Conservation (phyloP, 73 alveolate species). For the Paramecium caudatum region DNA sequence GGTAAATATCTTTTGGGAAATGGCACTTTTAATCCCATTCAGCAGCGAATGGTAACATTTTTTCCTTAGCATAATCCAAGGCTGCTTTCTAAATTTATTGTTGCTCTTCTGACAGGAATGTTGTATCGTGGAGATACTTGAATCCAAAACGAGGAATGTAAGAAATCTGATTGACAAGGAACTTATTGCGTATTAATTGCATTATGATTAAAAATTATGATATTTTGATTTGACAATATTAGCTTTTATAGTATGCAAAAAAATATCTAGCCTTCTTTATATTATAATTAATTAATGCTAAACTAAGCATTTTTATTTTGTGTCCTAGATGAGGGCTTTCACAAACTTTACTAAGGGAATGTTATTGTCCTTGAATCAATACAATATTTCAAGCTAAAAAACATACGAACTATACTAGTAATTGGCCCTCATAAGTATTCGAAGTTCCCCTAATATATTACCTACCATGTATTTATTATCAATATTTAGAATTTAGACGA, state of each 20-base stretch:
- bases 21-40: slow-evolving; percentile 91
- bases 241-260: too few species aligned
- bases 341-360: slow-evolving; percentile 39
- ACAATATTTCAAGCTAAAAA: slow-evolving; percentile 5
- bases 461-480: slow-evolving; percentile 22
- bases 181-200: slow-evolving; percentile 38
- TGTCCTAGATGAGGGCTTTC: slow-evolving; percentile 36
- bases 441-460: neutral
- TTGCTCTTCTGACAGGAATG: slow-evolving; percentile 80
- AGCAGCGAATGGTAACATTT: slow-evolving; percentile 84
- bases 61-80: slow-evolving; percentile 80
- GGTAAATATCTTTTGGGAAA: slow-evolving; percentile 84
- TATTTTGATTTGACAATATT: too few species aligned
- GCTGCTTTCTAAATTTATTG: slow-evolving; percentile 83
- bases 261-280: neutral
- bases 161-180: too few species aligned
- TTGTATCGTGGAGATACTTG: slow-evolving; percentile 60
- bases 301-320: slow-evolving; percentile 27
- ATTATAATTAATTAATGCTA: neutral
- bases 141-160: slow-evolving; percentile 24
- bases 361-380: slow-evolving; percentile 29
- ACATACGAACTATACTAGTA: slow-evolving; percentile 13
- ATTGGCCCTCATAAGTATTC: neutral
- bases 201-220: slow-evolving; percentile 2
- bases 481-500: slow-evolving; percentile 17